Percentiles rank a stretch among this genome's conserved stretches.
These are phyloP conservation scores for Aquanectria penicillioides DNA, from an alignment of 2,329 filamentous ascomycete genomes.

Conservation along the genomic window DNA sequence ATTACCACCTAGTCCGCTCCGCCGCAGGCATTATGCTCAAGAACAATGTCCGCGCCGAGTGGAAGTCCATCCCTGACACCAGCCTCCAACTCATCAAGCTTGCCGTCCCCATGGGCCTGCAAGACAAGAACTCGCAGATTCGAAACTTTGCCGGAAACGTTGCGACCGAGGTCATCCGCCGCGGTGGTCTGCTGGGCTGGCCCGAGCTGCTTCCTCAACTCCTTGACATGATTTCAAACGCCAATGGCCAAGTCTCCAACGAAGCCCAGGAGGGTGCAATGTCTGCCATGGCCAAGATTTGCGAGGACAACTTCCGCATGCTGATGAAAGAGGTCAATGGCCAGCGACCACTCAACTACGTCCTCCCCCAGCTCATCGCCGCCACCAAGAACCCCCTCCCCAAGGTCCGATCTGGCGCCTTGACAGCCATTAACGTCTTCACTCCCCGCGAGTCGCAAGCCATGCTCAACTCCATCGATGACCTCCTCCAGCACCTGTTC, in stretches of 20 bases:
- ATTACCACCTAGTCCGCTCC: conserved; percentile 82
- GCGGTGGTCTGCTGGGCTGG: conserved; percentile 89
- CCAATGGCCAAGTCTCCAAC: conserved; percentile 71
- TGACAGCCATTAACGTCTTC: conserved; percentile 92
- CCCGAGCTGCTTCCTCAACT: conserved; percentile 89
- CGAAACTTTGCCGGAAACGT: conserved; percentile 91
- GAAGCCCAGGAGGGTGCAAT: conserved; percentile 92
- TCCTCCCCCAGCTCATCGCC: conserved; percentile 90
- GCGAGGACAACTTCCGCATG: conserved; percentile 91
- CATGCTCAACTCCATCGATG: conserved; percentile 82
- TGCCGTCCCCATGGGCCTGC: conserved; percentile 79
- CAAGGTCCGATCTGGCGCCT: conserved; percentile 81
- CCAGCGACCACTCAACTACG: conserved; percentile 85
- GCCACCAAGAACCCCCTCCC: conserved; percentile 81
- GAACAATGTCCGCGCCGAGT: conserved; percentile 84
- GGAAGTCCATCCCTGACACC: conserved; percentile 77
- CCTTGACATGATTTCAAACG: conserved; percentile 79
- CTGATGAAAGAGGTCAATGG: conserved; percentile 90
- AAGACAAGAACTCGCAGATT: conserved; percentile 84
- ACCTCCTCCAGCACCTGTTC: conserved; percentile 85
- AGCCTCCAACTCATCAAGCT: conserved; percentile 83
- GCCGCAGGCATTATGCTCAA: conserved; percentile 95
- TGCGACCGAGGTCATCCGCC: conserved; percentile 88
- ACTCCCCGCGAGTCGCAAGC: conserved; percentile 85
- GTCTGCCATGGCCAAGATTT: conserved; percentile 92